phyloP scores from a whole-genome alignment of 768 basidiomycete species.

The Cubamyces lactineus region DNA sequence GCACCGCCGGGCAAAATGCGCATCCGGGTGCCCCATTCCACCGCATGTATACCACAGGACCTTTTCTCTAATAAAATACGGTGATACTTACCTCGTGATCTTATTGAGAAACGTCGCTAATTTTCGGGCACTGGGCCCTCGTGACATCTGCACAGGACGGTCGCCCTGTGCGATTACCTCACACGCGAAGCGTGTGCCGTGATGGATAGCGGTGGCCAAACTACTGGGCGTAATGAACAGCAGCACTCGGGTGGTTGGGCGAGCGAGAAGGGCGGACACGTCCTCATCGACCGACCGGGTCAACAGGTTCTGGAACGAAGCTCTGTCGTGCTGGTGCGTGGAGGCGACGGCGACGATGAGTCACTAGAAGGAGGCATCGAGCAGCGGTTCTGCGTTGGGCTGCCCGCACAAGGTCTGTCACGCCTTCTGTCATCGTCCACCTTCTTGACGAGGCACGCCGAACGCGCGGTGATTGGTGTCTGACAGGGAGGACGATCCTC shows the following conservation, averaged over 20 bases:
- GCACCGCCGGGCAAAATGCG: slow-evolving; percentile 24
- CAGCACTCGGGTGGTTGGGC: slow-evolving; percentile 4
- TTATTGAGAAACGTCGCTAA: too few relatives aligned
- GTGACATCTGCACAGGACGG: neutral
- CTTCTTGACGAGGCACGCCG: too few relatives aligned
- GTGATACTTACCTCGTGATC: neutral
- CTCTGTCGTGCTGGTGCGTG: slow-evolving; percentile 7
- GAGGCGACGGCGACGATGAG: neutral
- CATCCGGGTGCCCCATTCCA: slow-evolving; percentile 12
- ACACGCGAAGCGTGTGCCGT: slow-evolving; percentile 8
- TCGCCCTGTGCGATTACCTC: slow-evolving; percentile 22
- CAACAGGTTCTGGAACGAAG: slow-evolving; percentile 25
- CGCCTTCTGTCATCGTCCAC: too few relatives aligned
- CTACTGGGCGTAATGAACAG: neutral
- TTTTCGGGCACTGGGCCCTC: neutral
- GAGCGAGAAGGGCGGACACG: slow-evolving; percentile 21
- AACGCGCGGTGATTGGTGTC: neutral
- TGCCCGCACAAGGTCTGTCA: slow-evolving; percentile 16
- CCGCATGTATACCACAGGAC: slow-evolving; percentile 8
- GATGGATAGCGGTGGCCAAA: neutral
- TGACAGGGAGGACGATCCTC: slow-evolving; percentile 18
- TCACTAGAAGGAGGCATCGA: slow-evolving; percentile 12
- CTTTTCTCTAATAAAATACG: slow-evolving; percentile 9
- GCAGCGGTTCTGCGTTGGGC: slow-evolving; percentile 20
- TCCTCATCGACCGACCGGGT: slow-evolving; percentile 21